Conservation (phyloP, 75 land plant species). For the Picea glauca region DNA sequence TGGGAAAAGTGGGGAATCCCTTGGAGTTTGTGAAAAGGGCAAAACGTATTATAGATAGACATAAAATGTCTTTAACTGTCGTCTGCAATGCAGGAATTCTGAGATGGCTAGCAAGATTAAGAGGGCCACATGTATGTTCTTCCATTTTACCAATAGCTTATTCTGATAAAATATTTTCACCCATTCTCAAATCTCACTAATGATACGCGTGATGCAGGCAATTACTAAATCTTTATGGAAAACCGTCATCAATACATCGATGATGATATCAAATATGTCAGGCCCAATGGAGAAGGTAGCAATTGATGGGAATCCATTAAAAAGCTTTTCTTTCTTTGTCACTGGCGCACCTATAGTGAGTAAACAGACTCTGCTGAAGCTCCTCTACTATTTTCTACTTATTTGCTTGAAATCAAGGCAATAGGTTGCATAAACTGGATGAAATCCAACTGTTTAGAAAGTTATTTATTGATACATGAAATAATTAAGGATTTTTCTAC, state of each 20-base stretch:
- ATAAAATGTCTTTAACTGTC: background rate
- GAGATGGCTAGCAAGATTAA: background rate
- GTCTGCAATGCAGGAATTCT: background rate
- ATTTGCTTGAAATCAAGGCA: no score
- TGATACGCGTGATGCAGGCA: background rate
- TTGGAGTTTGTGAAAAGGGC: background rate
- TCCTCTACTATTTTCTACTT: no score
- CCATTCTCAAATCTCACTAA: no score
- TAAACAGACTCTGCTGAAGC: background rate
- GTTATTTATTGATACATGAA: no score
- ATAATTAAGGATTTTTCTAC: background rate
- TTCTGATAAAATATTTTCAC: no score
- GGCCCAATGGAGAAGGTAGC: slow-evolving; percentile 39
- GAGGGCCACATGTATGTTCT: background rate
- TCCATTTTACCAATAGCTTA: no score
- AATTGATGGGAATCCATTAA: slow-evolving; percentile 23
- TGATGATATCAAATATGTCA: slow-evolving; percentile 37
- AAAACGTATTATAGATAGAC: background rate
- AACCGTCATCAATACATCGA: slow-evolving; percentile 18
- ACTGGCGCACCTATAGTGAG: slow-evolving; percentile 34
- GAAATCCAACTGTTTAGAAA: background rate
- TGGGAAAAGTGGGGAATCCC: background rate
- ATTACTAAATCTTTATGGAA: background rate
- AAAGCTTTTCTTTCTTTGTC: slow-evolving; percentile 31
- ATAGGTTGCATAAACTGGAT: no score